Percentiles rank a stretch among this genome's conserved stretches.
These are phyloP conservation scores for Polyrhizophydium stewartii DNA, from an alignment of 371 early-diverging fungal genomes.

Conservation along the genomic window DNA sequence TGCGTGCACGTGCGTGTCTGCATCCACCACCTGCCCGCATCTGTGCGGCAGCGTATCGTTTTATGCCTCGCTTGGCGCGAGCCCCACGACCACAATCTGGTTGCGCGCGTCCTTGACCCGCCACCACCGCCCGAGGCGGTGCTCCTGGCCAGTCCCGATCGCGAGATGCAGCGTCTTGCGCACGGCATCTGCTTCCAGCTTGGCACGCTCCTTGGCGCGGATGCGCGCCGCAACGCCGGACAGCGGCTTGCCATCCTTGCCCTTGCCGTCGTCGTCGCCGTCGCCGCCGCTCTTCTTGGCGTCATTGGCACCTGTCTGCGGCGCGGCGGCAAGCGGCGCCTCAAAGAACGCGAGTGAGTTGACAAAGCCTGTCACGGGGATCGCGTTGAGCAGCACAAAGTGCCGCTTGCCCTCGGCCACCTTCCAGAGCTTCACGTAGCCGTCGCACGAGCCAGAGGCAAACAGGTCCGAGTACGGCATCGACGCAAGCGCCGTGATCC, in stretches of 20 bases:
- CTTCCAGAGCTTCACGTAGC: constrained; percentile 84
- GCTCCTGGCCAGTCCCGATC: constrained; percentile 83
- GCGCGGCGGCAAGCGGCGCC: constrained; percentile 21
- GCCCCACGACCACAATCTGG: constrained; percentile 37
- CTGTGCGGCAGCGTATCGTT: too few relatives aligned
- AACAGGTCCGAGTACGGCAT: constrained; percentile 85
- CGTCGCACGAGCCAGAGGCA: constrained; percentile 87
- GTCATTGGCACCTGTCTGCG: not conserved
- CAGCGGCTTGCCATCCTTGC: not conserved
- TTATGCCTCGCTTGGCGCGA: too few relatives aligned
- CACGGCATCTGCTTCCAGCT: not conserved
- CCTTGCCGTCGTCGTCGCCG: not conserved
- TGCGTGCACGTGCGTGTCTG: too few relatives aligned
- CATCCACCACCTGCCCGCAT: too few relatives aligned
- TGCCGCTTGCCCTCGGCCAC: constrained; percentile 58
- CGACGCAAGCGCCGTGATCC: constrained; percentile 82
- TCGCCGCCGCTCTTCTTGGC: not conserved
- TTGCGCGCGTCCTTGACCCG: constrained; percentile 60
- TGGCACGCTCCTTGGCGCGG: constrained; percentile 1
- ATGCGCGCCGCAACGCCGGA: constrained; percentile 5
- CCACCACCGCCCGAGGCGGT: constrained; percentile 88
- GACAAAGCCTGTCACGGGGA: constrained; percentile 39
- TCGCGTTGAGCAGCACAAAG: constrained; percentile 49
- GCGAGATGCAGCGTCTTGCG: constrained; percentile 46
- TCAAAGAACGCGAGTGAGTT: constrained; percentile 43